A percentile compares a stretch with the other conserved stretches of the same genome.
Conservation (phyloP, 305 asterid species). For the Fraxinus latifolia region DNA sequence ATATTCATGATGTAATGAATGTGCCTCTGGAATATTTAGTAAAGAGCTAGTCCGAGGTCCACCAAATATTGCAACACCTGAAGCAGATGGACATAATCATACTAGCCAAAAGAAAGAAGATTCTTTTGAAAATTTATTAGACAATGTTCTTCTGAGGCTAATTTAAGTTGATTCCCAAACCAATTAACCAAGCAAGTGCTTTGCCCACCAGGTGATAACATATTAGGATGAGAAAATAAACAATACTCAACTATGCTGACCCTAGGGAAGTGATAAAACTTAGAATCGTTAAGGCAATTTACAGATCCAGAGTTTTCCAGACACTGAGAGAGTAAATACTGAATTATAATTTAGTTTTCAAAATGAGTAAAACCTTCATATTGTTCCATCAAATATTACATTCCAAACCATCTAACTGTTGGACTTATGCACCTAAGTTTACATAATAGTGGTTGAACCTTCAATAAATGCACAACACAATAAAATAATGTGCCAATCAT, state of each 20-base stretch:
- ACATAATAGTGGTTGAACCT: not conserved
- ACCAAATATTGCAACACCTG: conserved; percentile 70
- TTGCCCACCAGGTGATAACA: no score
- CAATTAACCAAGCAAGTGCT: no score
- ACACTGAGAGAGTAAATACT: not conserved
- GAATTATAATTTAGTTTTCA: not conserved
- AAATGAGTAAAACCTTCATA: not conserved
- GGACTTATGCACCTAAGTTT: not conserved
- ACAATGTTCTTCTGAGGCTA: not conserved
- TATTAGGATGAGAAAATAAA: not conserved
- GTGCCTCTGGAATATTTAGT: conserved; percentile 72
- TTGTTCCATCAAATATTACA: not conserved
- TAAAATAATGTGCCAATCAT: not conserved
- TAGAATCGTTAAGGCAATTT: not conserved
- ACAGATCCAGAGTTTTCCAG: not conserved
- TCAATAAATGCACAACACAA: not conserved
- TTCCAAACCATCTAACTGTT: not conserved
- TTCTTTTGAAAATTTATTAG: conserved; percentile 1
- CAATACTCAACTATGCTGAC: not conserved
- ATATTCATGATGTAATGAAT: conserved; percentile 83
- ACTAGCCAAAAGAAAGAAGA: conserved; percentile 2
- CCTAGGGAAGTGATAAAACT: not conserved
- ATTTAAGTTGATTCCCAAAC: not conserved
- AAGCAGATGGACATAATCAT: conserved; percentile 24
- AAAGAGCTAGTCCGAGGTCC: conserved; percentile 78